phyloP scores from a whole-genome alignment of 78 protist genomes.

The Mantamonas sphyraenae region DNA sequence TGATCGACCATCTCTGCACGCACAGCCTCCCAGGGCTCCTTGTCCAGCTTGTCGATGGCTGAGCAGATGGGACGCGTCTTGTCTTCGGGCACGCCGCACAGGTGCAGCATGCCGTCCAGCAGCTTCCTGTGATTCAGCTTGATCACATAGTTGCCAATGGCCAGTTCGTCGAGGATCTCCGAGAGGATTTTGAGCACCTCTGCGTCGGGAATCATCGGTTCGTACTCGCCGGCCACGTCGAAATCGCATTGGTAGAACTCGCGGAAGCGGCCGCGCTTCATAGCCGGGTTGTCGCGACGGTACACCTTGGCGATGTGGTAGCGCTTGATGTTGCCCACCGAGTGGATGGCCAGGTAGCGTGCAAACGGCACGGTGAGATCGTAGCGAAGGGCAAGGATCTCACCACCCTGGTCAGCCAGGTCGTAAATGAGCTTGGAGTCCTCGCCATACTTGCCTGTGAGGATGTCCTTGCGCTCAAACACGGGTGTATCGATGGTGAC shows the following conservation, averaged over 20 bases:
- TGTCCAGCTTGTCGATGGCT: slow-evolving; percentile 92
- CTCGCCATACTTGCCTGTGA: slow-evolving; percentile 92
- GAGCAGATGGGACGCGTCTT: slow-evolving; percentile 74
- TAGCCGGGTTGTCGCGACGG: slow-evolving; percentile 85
- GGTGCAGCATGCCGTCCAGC: slow-evolving; percentile 68
- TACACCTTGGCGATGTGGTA: slow-evolving; percentile 91
- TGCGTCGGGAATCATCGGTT: slow-evolving; percentile 86
- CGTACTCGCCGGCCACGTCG: slow-evolving; percentile 86
- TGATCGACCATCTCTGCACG: slow-evolving; percentile 73
- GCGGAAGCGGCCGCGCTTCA: slow-evolving; percentile 77
- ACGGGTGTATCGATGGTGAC: slow-evolving; percentile 91
- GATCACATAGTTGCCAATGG: slow-evolving; percentile 56
- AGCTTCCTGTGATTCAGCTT: slow-evolving; percentile 77
- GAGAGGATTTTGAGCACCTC: slow-evolving; percentile 64
- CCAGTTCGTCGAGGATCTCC: slow-evolving; percentile 63
- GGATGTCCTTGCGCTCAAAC: slow-evolving; percentile 82
- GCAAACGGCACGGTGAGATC: slow-evolving; percentile 92
- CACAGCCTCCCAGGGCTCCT: slow-evolving; percentile 77
- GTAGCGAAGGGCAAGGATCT: slow-evolving; percentile 78
- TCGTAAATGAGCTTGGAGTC: slow-evolving; percentile 91
- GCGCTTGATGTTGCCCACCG: slow-evolving; percentile 65
- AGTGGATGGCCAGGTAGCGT: slow-evolving; percentile 77
- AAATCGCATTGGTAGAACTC: slow-evolving; percentile 94
- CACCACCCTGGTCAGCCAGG: slow-evolving; percentile 87
- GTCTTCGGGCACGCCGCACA: slow-evolving; percentile 83